Evolutionary conservation across 495 filamentous ascomycete species (phyloP).

Genomic region (Xylaria scruposa): DNA sequence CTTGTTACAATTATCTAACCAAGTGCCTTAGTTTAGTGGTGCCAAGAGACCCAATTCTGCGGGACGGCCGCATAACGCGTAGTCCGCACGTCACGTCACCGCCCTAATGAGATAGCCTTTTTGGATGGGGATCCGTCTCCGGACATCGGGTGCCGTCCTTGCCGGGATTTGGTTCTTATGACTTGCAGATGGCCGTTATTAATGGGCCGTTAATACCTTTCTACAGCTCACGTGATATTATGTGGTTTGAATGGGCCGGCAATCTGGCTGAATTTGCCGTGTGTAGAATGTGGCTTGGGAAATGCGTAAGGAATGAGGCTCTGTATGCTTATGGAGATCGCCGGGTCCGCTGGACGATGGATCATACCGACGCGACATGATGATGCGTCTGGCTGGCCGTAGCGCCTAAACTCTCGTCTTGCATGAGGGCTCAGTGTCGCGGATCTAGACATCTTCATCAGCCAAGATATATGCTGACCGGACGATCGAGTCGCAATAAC

Average conservation of each 20-base stretch:
- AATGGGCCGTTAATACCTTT: slow-evolving; percentile 9
- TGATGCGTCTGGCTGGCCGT: background rate
- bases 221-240: slow-evolving; percentile 13
- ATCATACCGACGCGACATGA: background rate
- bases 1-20: background rate
- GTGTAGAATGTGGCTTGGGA: background rate
- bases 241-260: background rate
- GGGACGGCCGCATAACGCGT: slow-evolving; percentile 11
- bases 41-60: slow-evolving; percentile 22
- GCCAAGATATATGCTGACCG: background rate
- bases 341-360: background rate
- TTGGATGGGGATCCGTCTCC: background rate
- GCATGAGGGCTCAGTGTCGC: background rate
- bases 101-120: background rate
- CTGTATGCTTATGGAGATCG: background rate
- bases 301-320: slow-evolving; percentile 13
- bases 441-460: slow-evolving; percentile 7
- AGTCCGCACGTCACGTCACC: slow-evolving; percentile 7
- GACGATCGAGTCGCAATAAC: background rate
- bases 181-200: slow-evolving; percentile 22
- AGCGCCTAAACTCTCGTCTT: background rate
- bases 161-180: slow-evolving; percentile 15
- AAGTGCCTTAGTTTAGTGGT: background rate
- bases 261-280: background rate
- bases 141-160: background rate